A percentile compares a stretch with the other conserved stretches of the same genome.
phyloP scores from a whole-genome alignment of 164 flowering plant genomes.

The Paratinospora sagittata region DNA sequence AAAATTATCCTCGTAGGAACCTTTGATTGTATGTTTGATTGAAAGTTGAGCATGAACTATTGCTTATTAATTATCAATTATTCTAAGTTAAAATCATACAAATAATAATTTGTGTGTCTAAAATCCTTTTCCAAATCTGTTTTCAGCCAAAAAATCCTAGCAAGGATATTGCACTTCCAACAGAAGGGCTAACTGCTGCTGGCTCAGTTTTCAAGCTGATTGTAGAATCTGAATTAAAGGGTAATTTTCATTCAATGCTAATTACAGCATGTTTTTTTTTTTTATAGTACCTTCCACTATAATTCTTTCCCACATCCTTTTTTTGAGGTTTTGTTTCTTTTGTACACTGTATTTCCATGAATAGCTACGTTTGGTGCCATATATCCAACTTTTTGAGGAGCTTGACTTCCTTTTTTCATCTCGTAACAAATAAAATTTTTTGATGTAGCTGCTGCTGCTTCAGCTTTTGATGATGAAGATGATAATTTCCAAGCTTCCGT shows the following conservation, averaged over 20 bases:
- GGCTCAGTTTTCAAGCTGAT: slow-evolving; percentile 62
- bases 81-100: background rate
- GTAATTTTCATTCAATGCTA: slow-evolving; percentile 26
- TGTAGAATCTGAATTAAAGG: slow-evolving; percentile 76
- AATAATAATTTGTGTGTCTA: background rate
- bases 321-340: background rate
- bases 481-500: slow-evolving; percentile 71
- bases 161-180: slow-evolving; percentile 40
- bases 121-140: background rate
- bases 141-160: slow-evolving; percentile 48
- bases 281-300: background rate
- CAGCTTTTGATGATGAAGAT: slow-evolving; percentile 61
- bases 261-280: background rate
- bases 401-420: too few relatives aligned
- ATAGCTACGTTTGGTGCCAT: too few relatives aligned
- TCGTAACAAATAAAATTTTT: too few relatives aligned
- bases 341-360: background rate
- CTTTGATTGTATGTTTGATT: background rate
- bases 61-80: background rate
- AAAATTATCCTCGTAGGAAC: too few relatives aligned
- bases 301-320: background rate
- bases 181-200: slow-evolving; percentile 62
- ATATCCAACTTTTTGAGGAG: too few relatives aligned
- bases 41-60: background rate
- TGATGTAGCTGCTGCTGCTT: slow-evolving; percentile 71